Base-by-base conservation (phyloP, 2,329 filamentous ascomycete genomes). In the Aspergillus nomiae region DNA sequence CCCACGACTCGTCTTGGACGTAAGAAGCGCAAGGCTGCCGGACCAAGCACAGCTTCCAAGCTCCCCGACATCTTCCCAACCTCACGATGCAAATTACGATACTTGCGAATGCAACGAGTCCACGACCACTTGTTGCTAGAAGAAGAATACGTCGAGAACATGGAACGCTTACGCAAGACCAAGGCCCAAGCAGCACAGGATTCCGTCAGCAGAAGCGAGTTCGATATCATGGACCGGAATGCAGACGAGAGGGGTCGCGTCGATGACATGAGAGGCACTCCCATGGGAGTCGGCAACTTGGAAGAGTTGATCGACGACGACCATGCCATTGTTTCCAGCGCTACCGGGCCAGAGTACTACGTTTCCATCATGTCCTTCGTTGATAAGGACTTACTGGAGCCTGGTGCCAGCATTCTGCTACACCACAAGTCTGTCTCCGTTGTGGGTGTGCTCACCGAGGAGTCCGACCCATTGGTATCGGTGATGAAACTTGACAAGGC, bases 281-380 rank as follows among this genome's bases (percentile, higher is more conserved):
- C 95, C 51, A 99, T 99, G 95, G 94, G 95, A 24, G 95, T 99
- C 50, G 95, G 95, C 67, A 98, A 95, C 63, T 83, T 99, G 70
- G 95, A 99, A 81, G 95, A 99, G 83, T 91, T 99, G 84, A 99
- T 99, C 76, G 95, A 99, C 74, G 95, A 99, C 77, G 95, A 99
- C 82, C 95, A 99, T 75, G 95, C 95, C 66, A 99, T 99, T 75
- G 95, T 99, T 41, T 97, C 94, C 21, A 97, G 93, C 78, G 96
- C 95, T 0, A 98, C 95, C 8, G 95, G 95, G 0, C 95, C 95
- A 1, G 95, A 99, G 79, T 99, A 97, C 86, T 99, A 98, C 78
- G 95, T 99, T 69, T 97, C 94, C 71, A 99, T 99, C 86, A 98
- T 98, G 95, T 97, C 94, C 60, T 99, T 99, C 74, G 95, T 99